Base-by-base conservation (phyloP, 2,329 filamentous ascomycete species). In the Colletotrichum falcatum region DNA sequence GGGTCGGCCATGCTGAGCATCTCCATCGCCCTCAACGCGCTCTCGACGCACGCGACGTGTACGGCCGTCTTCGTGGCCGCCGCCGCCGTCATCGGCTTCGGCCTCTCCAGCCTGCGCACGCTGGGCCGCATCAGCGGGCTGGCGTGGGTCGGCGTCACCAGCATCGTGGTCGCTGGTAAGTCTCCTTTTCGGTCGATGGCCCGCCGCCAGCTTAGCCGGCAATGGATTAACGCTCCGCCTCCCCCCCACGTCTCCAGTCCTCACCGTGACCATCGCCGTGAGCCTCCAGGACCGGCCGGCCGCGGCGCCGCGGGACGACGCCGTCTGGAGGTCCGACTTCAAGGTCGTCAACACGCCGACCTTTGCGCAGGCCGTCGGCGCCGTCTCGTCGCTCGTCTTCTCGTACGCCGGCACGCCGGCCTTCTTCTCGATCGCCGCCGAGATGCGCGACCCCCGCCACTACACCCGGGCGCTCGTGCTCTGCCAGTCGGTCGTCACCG, bases 1-100 rank as follows among this genome's bases (percentile, higher is more conserved):
- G 83, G 81, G 53, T 82, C 82, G 8, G 82, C 79, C 2, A 79
- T 86, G 69, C 73, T 84, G 6, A 76, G 82, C 18, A 74, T 79
- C 2, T 83, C 81, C 0, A 83, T 82, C 26, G 80, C 73, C 0
- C 69, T 84, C 2, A 84, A 84, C 70, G 78, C 81, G 3, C 73
- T 83, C 4, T 83, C 81, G 0, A 72, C 74, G 0, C 81, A 83
- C 55, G 81, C 74, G 5, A 72, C 77, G 7, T 83, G 81, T 72
- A 83, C 82, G 6, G 81, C 81, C 1, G 73, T 80, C 11, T 83
- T 83, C 55, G 79, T 82, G 14, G 80, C 77, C 11, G 76, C 83
- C 3, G 79, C 79, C 23, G 75, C 76, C 54, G 66, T 77, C 26
- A 64, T 77, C 1, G 70, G 65, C 7, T 78, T 81, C 66, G 73